These are phyloP conservation scores for Colletotrichum karsti DNA, from an alignment of 2,329 filamentous ascomycete species.

Conservation along the genomic window DNA sequence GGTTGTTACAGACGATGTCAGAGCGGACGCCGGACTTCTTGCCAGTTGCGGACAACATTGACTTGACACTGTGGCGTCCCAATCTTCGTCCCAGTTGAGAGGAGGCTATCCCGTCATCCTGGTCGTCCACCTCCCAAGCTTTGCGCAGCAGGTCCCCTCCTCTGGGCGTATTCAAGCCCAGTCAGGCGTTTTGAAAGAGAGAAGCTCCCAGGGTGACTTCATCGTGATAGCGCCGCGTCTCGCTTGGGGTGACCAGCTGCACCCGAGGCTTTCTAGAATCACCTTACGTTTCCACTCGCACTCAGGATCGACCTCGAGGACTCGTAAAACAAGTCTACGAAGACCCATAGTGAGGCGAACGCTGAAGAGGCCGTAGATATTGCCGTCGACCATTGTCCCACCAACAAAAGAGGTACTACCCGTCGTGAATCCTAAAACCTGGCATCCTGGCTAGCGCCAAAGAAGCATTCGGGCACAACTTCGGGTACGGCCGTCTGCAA, in stretches of 20 bases:
- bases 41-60: not conserved
- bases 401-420: not conserved
- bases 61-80: not conserved
- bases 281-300: not conserved
- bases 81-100: not conserved
- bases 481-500: conserved; percentile 11
- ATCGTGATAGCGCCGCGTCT: not conserved
- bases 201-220: not conserved
- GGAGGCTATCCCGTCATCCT: not conserved
- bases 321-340: not conserved
- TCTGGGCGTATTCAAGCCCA: not conserved
- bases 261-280: not conserved
- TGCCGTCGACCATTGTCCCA: not conserved
- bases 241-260: not conserved
- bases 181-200: not conserved
- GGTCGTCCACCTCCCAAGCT: not conserved
- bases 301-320: not conserved
- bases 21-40: not conserved
- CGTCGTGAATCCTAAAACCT: not conserved
- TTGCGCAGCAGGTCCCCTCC: not conserved
- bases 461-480: not conserved
- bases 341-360: not conserved
- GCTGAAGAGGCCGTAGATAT: not conserved
- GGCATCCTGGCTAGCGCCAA: not conserved
- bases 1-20: not conserved